Evolutionary conservation across 441 rosid species (phyloP), one percentile per base, ranked within the genome.

Genomic region (Bocquillonia castaneifolia): DNA sequence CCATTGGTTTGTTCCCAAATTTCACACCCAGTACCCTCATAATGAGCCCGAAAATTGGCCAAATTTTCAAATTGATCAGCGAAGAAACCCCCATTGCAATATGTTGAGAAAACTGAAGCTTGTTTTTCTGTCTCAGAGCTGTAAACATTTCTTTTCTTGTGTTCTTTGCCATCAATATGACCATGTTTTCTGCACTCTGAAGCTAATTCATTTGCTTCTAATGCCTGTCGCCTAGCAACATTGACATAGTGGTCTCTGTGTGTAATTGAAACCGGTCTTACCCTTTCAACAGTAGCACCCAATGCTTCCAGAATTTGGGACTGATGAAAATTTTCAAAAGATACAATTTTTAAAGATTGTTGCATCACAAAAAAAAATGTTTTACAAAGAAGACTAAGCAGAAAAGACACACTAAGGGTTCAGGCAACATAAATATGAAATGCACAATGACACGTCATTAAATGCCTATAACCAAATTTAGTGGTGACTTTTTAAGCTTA

Each of bases 31-130:
- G 97, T 93, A 31, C 93, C 96, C 63, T 88, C 89, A 75, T 84
- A 88, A 60, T 93, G 97, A 57, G 97, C 93, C 73, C 91, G 82
- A 75, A 79, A 93, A 77, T 93, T 93, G 29, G 96, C 95, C 78
- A 93, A 76, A 76, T 91, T 93, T 76, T 93, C 99, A 76, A 89
- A 93, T 72, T 93, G 99, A 79, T 91, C 97, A 4, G 99, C 99
- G 75, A 87, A 91, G 85, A 84, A 89, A 48, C 97, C 97, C 74
- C 93, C 93, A 6, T 67, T 85, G 69, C 83, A 80, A 64, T 79
- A 72, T 68, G 58, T 74, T 18, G 86, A 65, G 73, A 80, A 76
- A 31, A 58, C 76, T 15, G 87, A 76, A 61, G 61, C 64, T 66
- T 72, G 79, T 23, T 72, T 82, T 63, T 73, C 77, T 64, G 64